Evolutionary conservation across 2,329 filamentous ascomycete species (phyloP).

Genomic region (Orbilia blumenaviensis): DNA sequence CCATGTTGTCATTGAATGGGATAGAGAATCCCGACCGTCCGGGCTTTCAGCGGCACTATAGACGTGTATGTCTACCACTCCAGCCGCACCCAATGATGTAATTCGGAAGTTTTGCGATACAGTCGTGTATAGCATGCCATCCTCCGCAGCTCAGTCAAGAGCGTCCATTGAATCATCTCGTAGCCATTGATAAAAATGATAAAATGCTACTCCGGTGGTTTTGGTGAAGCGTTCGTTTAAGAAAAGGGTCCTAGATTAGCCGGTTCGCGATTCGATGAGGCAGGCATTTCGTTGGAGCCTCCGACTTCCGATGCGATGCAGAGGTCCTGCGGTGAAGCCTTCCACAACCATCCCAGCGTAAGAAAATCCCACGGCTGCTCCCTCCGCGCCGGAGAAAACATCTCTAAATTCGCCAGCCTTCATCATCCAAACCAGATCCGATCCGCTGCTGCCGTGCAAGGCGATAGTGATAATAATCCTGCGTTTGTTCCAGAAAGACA

Average conservation of each 20-base stretch:
- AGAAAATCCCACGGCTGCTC: neutral
- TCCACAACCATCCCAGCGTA: neutral
- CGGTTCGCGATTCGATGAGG: slow-evolving; percentile 18
- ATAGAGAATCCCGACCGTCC: neutral
- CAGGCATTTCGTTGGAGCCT: slow-evolving; percentile 27
- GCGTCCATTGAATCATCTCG: neutral
- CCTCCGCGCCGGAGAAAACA: slow-evolving; percentile 2
- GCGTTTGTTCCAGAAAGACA: neutral
- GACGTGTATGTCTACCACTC: neutral
- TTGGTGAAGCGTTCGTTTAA: slow-evolving; percentile 16
- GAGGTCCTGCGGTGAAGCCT: slow-evolving; percentile 23
- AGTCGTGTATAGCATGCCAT: neutral
- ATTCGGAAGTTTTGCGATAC: slow-evolving; percentile 6
- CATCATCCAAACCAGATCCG: slow-evolving; percentile 12
- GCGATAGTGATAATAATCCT: slow-evolving; percentile 16
- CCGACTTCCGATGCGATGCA: slow-evolving; percentile 40
- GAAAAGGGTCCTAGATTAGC: slow-evolving; percentile 16
- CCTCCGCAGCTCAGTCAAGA: slow-evolving; percentile 2
- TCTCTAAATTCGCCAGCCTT: neutral
- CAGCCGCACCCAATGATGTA: neutral
- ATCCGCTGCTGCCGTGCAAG: slow-evolving; percentile 17
- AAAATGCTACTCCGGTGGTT: slow-evolving; percentile 4
- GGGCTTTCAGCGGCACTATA: neutral
- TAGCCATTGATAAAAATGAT: neutral
- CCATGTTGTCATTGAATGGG: neutral